Conservation (phyloP, 805 yeast genomes). For the Starmerella ratchasimensis region DNA sequence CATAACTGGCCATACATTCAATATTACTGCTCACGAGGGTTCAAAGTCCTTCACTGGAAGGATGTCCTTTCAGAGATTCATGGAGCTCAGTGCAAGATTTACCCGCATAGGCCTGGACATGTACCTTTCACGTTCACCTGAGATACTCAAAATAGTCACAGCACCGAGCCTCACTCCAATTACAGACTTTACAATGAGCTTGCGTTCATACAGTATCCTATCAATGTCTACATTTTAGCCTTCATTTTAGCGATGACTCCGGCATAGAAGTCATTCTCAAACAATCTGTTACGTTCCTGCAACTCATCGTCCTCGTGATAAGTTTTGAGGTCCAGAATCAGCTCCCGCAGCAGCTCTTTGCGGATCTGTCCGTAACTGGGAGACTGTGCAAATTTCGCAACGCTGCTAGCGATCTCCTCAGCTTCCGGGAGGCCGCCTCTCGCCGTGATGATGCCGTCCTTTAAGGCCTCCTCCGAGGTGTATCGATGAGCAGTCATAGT, state of each 20-base stretch:
- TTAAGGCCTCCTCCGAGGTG: constrained; percentile 62
- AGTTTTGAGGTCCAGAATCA: constrained; percentile 18
- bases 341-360: constrained; percentile 21
- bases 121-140: no score
- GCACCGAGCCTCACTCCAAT: no score
- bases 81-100: no score
- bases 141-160: no score
- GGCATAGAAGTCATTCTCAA: constrained; percentile 16
- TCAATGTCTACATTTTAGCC: constrained; percentile 6
- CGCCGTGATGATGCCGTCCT: constrained; percentile 43
- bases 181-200: no score
- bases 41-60: no score
- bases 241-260: constrained; percentile 7
- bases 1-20: no score
- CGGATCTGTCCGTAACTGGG: constrained; percentile 26
- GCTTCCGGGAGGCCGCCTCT: constrained; percentile 27
- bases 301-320: constrained; percentile 13
- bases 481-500: constrained; percentile 28
- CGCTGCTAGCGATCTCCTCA: constrained; percentile 21
- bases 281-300: constrained; percentile 1
- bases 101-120: no score
- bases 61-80: no score
- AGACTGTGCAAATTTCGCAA: constrained; percentile 20
- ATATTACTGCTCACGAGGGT: no score
- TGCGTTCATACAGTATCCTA: no score